Evolutionary conservation across 129 eudicot genomes (phyloP).

Genomic region (carrot (Daucus carota)): DH1_v3.0 NC_030381.2:26015501-26016000

Average conservation of each 20-base stretch:
- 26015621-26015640: constrained; percentile 68
- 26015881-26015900: constrained; percentile 36
- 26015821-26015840: constrained; percentile 81
- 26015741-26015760: constrained; percentile 77
- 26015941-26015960: constrained; percentile 47
- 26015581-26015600: constrained; percentile 66
- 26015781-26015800: constrained; percentile 47
- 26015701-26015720: constrained; percentile 60
- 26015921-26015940: constrained; percentile 50
- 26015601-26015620: constrained; percentile 82
- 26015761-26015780: constrained; percentile 81
- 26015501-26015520: constrained; percentile 70
- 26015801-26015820: constrained; percentile 75
- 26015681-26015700: constrained; percentile 46
- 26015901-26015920: constrained; percentile 63
- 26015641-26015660: constrained; percentile 63
- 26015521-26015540: constrained; percentile 84
- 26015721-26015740: constrained; percentile 56
- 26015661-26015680: constrained; percentile 36
- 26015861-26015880: constrained; percentile 69
- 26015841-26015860: constrained; percentile 90
- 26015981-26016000: constrained; percentile 74
- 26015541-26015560: constrained; percentile 57
- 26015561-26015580: constrained; percentile 56
- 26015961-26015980: constrained; percentile 71